phyloP scores from a whole-genome alignment of 2,329 filamentous ascomycete species.

The Phyllachora maydis region DNA sequence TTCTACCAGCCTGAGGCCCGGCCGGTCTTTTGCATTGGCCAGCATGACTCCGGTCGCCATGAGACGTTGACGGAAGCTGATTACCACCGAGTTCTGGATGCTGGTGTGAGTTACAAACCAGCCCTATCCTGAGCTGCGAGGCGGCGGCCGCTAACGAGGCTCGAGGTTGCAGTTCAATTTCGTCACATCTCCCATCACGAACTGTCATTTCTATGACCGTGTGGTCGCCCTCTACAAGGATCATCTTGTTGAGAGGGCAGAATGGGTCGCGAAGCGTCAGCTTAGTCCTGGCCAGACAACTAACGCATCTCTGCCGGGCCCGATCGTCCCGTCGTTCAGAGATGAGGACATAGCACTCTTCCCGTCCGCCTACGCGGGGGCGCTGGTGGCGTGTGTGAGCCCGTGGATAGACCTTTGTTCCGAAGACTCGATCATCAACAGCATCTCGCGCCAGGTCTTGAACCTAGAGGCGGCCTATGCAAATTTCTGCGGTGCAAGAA shows the following conservation, averaged over 20 bases:
- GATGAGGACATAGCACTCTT: conserved; percentile 60
- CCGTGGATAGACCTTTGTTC: conserved; percentile 87
- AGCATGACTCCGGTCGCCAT: conserved; percentile 46
- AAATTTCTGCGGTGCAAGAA: conserved; percentile 79
- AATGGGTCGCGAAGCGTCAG: conserved; percentile 9
- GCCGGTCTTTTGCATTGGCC: conserved; percentile 45
- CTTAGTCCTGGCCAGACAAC: conserved; percentile 15
- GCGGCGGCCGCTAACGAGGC: not conserved
- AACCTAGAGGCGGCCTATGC: conserved; percentile 87
- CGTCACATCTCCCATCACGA: conserved; percentile 62
- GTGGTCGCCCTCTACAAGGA: conserved; percentile 40
- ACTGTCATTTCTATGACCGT: conserved; percentile 46
- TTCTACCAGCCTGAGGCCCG: conserved; percentile 10
- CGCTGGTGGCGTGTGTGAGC: conserved; percentile 62
- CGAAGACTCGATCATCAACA: conserved; percentile 60
- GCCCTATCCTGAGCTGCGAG: no score
- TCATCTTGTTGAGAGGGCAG: conserved; percentile 24
- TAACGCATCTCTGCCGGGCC: conserved; percentile 28
- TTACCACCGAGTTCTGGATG: conserved; percentile 45
- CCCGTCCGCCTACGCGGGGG: conserved; percentile 46
- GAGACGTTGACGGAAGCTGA: conserved; percentile 41
- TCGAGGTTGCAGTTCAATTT: conserved; percentile 47
- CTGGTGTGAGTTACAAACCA: conserved; percentile 49
- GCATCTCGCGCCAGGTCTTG: conserved; percentile 74
- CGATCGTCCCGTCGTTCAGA: conserved; percentile 46